These are phyloP conservation scores for Quercus dentata DNA, from an alignment of 306 rosid genomes.

Conservation along the genomic window DNA sequence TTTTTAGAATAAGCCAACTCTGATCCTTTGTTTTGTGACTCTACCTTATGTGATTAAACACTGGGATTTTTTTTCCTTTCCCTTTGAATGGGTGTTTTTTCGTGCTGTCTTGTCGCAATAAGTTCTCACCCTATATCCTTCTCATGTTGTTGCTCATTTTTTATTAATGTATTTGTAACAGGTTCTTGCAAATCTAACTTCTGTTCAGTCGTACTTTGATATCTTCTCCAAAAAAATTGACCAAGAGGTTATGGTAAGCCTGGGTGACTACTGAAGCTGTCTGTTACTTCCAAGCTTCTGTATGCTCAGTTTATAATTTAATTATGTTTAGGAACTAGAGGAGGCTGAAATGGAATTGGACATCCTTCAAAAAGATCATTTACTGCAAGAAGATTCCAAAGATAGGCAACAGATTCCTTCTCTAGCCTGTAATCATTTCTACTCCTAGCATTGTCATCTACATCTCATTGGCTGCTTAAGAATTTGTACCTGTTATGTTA, in stretches of 20 bases:
- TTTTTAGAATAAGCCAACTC: background rate
- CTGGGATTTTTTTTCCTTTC: background rate
- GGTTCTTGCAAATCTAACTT: conserved; percentile 77
- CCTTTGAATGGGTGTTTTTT: background rate
- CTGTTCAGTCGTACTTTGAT: conserved; percentile 75
- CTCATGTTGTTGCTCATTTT: conserved; percentile 14
- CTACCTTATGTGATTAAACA: background rate
- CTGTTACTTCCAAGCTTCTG: conserved; percentile 8
- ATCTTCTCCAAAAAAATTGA: conserved; percentile 63
- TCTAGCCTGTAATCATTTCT: conserved; percentile 34
- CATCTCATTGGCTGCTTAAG: background rate
- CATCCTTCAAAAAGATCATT: conserved; percentile 58
- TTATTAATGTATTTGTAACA: conserved; percentile 26
- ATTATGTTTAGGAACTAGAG: conserved; percentile 67
- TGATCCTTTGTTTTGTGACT: background rate
- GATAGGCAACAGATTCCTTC: conserved; percentile 38
- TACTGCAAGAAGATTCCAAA: conserved; percentile 40
- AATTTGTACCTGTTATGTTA: background rate
- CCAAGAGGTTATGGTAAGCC: conserved; percentile 63
- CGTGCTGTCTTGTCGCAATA: background rate
- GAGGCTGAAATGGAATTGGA: conserved; percentile 90
- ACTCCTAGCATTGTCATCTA: conserved; percentile 9
- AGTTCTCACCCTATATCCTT: conserved; percentile 2
- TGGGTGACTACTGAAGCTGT: conserved; percentile 15
- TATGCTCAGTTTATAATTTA: conserved; percentile 18